phyloP scores from a whole-genome alignment of 495 filamentous ascomycete genomes.

The Lentithecium fluviatile region DNA sequence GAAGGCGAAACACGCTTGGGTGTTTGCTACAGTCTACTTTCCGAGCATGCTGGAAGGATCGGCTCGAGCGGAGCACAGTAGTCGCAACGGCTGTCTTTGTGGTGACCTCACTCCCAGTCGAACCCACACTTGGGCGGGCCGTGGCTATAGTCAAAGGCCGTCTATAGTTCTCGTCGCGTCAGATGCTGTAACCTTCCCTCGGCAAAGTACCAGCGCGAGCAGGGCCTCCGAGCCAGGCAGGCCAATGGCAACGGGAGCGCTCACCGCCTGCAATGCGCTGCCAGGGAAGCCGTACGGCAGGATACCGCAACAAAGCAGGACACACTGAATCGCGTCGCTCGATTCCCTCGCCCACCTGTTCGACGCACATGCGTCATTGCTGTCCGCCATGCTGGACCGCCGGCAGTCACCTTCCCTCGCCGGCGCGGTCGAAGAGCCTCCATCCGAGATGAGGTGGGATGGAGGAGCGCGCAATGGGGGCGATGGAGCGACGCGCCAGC shows the following conservation, averaged over 20 bases:
- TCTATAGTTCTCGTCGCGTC: no score
- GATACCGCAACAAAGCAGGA: constrained; percentile 26
- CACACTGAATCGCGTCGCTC: constrained; percentile 25
- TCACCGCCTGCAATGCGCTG: background rate
- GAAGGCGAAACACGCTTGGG: background rate
- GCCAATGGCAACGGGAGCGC: background rate
- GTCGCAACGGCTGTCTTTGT: no score
- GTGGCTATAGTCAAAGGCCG: no score
- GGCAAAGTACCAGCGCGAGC: background rate
- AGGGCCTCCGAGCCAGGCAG: background rate
- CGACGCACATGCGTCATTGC: constrained; percentile 1
- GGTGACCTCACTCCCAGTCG: no score
- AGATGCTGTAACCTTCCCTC: background rate
- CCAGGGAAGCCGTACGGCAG: no score
- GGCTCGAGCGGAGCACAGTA: no score
- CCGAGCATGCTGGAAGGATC: no score
- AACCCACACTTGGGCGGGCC: no score
- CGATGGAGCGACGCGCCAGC: no score
- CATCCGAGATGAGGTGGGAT: background rate
- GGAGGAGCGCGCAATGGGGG: background rate
- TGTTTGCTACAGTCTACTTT: background rate
- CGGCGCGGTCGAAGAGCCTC: background rate
- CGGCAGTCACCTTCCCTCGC: background rate
- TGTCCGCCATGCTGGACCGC: background rate
- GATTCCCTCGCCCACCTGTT: background rate